Evolutionary conservation across 805 yeast genomes (phyloP).

Genomic region (Nakazawaea populi): DNA sequence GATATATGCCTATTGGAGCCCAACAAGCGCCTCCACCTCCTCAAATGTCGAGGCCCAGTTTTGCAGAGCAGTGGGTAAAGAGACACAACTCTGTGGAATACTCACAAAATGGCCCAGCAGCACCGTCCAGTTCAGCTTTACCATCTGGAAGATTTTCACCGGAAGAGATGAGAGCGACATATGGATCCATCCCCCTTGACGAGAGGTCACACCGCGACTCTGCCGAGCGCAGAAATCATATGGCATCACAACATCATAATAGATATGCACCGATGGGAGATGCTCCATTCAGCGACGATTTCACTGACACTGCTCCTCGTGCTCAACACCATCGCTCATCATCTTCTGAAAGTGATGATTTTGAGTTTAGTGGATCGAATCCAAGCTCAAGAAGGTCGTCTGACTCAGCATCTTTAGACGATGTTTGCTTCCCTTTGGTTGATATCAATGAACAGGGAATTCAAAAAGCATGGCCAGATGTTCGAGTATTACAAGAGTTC

Average conservation of each 20-base stretch:
- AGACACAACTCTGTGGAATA: constrained; percentile 12
- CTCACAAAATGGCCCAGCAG: neutral
- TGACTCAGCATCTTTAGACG: constrained; percentile 74
- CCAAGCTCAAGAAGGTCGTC: constrained; percentile 59
- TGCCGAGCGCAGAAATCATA: constrained; percentile 3
- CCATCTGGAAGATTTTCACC: neutral
- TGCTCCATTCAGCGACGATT: constrained; percentile 4
- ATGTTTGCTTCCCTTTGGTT: constrained; percentile 86
- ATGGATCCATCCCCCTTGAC: neutral
- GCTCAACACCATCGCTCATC: constrained; percentile 1
- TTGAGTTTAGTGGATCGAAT: constrained; percentile 48
- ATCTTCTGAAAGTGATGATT: constrained; percentile 12
- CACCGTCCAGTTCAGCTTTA: neutral
- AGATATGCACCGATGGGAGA: constrained; percentile 2
- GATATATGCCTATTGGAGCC: neutral
- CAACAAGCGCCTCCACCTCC: constrained; percentile 5
- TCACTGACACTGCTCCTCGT: constrained; percentile 4
- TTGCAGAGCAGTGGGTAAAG: constrained; percentile 23
- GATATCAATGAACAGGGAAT: constrained; percentile 29
- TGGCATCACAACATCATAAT: constrained; percentile 1
- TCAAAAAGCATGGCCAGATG: constrained; percentile 74
- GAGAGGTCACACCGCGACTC: neutral
- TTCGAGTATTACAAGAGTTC: constrained; percentile 68
- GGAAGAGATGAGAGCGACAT: neutral
- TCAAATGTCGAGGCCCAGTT: constrained; percentile 14